phyloP scores from a whole-genome alignment of 176 grass and related monocot species.

The Tillandsia fasciculata region DNA sequence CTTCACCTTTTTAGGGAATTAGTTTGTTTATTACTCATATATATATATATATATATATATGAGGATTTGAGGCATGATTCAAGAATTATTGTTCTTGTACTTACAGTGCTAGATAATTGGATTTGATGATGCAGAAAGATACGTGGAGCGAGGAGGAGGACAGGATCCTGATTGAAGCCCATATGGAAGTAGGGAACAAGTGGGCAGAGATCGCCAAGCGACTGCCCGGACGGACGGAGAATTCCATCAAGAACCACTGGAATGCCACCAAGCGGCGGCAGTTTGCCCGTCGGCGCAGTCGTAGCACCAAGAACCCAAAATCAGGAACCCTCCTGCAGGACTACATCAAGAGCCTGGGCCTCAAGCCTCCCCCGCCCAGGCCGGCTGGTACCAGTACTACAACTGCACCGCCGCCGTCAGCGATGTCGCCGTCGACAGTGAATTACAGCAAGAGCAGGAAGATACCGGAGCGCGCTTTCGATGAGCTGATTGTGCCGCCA shows the following conservation, averaged over 20 bases:
- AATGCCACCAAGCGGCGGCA: constrained; percentile 27
- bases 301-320: background rate
- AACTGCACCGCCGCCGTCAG: too few relatives aligned
- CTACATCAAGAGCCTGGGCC: constrained; percentile 10
- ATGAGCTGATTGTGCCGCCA: too few relatives aligned
- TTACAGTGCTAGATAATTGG: too few relatives aligned
- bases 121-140: constrained; percentile 1
- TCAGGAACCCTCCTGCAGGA: constrained; percentile 1
- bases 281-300: background rate
- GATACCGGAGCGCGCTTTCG: too few relatives aligned
- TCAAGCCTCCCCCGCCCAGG: background rate
- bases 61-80: too few relatives aligned
- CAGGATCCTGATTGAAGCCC: constrained; percentile 5
- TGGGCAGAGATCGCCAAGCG: constrained; percentile 25
- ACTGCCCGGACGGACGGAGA: constrained; percentile 22
- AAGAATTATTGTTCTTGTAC: too few relatives aligned
- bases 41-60: too few relatives aligned
- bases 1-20: too few relatives aligned
- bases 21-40: too few relatives aligned
- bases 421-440: background rate
- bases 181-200: constrained; percentile 16
- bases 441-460: background rate
- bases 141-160: constrained; percentile 31
- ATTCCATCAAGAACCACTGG: constrained; percentile 34
- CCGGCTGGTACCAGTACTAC: background rate